Conservation (phyloP, 169 alveolate genomes). For the Cryptosporidium felis region DNA sequence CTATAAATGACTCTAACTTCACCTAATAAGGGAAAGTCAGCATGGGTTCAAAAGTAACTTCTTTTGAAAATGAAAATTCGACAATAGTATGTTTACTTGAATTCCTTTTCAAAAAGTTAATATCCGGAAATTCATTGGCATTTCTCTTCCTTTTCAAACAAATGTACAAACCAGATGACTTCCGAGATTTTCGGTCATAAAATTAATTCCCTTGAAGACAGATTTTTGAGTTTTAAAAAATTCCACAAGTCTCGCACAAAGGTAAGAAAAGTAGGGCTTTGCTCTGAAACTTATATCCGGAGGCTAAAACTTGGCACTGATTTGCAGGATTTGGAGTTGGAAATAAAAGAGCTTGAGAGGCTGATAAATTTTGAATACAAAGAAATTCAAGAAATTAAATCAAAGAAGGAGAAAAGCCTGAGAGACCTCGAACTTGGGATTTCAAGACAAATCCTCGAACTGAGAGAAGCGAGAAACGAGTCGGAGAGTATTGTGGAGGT, state of each 20-base stretch:
- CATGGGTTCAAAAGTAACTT: neutral
- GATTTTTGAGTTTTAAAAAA: neutral
- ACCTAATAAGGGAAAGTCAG: too few relatives aligned
- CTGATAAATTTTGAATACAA: neutral
- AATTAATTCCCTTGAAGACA: conserved; percentile 21
- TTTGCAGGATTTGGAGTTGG: neutral
- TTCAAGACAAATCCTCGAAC: neutral
- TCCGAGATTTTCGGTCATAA: conserved; percentile 32
- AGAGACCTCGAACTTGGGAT: conserved; percentile 12
- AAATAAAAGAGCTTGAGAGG: neutral
- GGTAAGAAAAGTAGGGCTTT: neutral
- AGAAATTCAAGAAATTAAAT: neutral
- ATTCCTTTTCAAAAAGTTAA: neutral
- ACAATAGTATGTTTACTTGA: conserved; percentile 5
- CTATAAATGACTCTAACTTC: too few relatives aligned
- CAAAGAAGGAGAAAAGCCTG: neutral
- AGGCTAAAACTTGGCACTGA: neutral
- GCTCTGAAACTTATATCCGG: neutral
- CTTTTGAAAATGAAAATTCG: neutral
- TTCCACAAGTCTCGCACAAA: conserved; percentile 1
- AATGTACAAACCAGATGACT: neutral
- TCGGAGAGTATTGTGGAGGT: neutral
- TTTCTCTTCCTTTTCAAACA: neutral
- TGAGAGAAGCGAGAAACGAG: conserved; percentile 6
- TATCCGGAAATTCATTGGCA: neutral